Conservation (phyloP, 2,329 filamentous ascomycete genomes). For the Clathrospora elynae region DNA sequence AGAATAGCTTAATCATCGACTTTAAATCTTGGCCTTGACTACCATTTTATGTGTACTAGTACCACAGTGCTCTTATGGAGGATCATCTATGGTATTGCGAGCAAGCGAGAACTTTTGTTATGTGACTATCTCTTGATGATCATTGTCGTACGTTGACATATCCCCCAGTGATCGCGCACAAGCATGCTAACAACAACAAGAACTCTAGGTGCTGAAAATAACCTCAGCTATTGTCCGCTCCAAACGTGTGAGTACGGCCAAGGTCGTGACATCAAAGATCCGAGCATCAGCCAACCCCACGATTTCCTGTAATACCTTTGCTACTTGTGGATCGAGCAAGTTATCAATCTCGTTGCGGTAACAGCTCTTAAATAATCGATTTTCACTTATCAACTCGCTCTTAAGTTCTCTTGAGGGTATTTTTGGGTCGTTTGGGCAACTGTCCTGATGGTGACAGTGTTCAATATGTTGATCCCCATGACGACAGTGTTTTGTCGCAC, state of each 20-base stretch:
- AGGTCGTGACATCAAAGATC: conserved; percentile 32
- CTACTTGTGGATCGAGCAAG: conserved; percentile 27
- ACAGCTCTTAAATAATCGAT: conserved; percentile 35
- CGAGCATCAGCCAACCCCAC: conserved; percentile 23
- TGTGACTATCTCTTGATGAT: conserved; percentile 32
- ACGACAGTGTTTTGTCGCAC: conserved; percentile 28
- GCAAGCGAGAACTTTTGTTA: conserved; percentile 27
- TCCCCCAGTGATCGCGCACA: neutral
- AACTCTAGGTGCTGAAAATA: conserved; percentile 26
- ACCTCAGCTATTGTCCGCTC: conserved; percentile 21
- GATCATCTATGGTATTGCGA: conserved; percentile 23
- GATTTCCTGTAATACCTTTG: conserved; percentile 28
- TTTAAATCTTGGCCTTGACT: conserved; percentile 23
- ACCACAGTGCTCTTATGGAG: conserved; percentile 28
- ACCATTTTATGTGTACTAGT: conserved; percentile 23
- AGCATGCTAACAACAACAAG: conserved; percentile 1
- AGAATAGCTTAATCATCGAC: conserved; percentile 24
- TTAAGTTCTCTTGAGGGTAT: conserved; percentile 32
- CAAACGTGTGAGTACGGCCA: conserved; percentile 21
- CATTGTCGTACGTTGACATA: conserved; percentile 22
- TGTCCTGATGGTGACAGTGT: conserved; percentile 30
- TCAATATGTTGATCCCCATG: conserved; percentile 30
- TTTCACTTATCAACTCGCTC: conserved; percentile 33
- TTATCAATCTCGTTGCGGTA: conserved; percentile 35
- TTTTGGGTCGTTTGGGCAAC: conserved; percentile 29